phyloP scores from a whole-genome alignment of 768 basidiomycete genomes.

The Trichaptum fuscoviolaceum region DNA sequence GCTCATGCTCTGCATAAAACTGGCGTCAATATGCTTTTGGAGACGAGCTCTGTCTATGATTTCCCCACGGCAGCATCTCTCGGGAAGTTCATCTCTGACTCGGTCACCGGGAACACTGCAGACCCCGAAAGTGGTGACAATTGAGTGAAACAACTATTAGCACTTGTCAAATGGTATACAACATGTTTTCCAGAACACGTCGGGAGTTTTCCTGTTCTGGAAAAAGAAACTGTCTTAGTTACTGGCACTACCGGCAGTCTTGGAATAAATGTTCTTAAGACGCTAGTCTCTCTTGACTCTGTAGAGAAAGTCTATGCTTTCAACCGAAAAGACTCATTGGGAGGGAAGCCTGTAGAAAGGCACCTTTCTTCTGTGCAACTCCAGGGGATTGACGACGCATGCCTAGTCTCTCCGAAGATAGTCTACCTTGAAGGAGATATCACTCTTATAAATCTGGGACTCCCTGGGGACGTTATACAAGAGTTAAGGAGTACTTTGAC shows the following conservation, averaged over 20 bases:
- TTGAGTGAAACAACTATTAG: slow-evolving; percentile 32
- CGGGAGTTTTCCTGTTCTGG: not conserved
- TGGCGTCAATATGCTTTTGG: slow-evolving; percentile 14
- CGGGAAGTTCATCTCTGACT: slow-evolving; percentile 20
- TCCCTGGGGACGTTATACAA: slow-evolving; percentile 21
- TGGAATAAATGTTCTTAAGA: slow-evolving; percentile 24
- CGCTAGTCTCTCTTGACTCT: slow-evolving; percentile 13
- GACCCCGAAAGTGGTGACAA: slow-evolving; percentile 29
- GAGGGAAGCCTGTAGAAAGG: slow-evolving; percentile 17
- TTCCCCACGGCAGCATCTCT: slow-evolving; percentile 33
- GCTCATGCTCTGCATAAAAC: slow-evolving; percentile 17
- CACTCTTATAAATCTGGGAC: slow-evolving; percentile 19
- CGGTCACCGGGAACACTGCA: slow-evolving; percentile 11
- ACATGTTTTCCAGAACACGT: not conserved
- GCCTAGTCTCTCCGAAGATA: slow-evolving; percentile 26
- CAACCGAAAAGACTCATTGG: slow-evolving; percentile 21
- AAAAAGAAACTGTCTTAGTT: slow-evolving; percentile 23
- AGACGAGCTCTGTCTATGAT: slow-evolving; percentile 28
- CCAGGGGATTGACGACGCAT: slow-evolving; percentile 25
- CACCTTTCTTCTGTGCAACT: slow-evolving; percentile 24
- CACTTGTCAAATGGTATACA: slow-evolving; percentile 12
- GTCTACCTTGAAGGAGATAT: slow-evolving; percentile 28
- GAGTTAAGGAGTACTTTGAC: slow-evolving; percentile 17
- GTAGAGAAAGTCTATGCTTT: slow-evolving; percentile 25
- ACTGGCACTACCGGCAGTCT: slow-evolving; percentile 32